Percentiles rank a stretch among this genome's conserved stretches.
phyloP scores from a whole-genome alignment of 495 filamentous ascomycete genomes.

The Penicillium canariense region DNA sequence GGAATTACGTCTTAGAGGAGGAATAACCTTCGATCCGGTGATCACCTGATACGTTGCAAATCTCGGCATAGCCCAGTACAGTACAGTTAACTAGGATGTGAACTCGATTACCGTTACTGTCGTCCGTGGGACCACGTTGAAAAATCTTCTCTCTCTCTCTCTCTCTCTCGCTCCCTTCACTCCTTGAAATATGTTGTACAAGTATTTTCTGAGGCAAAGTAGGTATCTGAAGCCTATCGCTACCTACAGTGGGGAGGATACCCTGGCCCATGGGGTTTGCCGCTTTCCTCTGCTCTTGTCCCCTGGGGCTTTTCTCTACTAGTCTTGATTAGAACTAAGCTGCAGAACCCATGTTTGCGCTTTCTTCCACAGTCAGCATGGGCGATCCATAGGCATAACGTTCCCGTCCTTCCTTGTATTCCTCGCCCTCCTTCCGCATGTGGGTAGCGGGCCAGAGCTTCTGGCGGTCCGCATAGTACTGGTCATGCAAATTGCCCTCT shows the following conservation, averaged over 20 bases:
- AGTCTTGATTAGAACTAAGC: not conserved
- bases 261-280: not conserved
- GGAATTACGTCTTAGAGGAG: no score
- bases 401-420: conserved; percentile 38
- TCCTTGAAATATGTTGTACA: not conserved
- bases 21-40: no score
- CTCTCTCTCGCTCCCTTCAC: no score
- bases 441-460: conserved; percentile 46
- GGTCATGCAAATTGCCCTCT: conserved; percentile 42
- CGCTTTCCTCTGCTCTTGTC: not conserved
- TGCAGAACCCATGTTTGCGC: conserved; percentile 15
- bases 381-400: conserved; percentile 43
- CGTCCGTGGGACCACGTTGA: no score
- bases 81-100: no score
- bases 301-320: not conserved
- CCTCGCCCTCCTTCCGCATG: conserved; percentile 37
- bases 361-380: conserved; percentile 39
- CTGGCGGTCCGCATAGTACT: conserved; percentile 42
- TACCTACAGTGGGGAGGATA: not conserved
- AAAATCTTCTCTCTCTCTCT: no score
- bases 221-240: not conserved
- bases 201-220: not conserved
- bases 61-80: no score
- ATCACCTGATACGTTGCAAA: no score
- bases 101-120: no score